Evolutionary conservation across 2,329 filamentous ascomycete species (phyloP).

Genomic region (Akanthomyces muscarius): DNA sequence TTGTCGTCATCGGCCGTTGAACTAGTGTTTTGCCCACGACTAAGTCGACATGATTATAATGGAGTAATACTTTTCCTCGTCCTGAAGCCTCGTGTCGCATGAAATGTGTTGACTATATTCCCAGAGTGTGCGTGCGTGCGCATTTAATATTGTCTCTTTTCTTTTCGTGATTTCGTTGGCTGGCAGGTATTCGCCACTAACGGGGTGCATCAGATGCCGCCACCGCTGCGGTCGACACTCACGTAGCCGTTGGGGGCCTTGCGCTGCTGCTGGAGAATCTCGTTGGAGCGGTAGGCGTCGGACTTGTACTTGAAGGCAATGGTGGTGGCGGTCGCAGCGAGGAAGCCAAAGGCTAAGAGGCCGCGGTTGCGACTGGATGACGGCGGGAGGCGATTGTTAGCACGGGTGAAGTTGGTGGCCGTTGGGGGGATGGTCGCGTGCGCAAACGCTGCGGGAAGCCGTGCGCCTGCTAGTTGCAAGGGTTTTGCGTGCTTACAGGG

Average conservation of each 20-base stretch:
- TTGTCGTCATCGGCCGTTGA: not conserved
- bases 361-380: conserved; percentile 35
- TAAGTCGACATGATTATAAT: not conserved
- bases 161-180: not conserved
- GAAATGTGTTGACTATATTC: not conserved
- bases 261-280: conserved; percentile 37
- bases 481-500: not conserved
- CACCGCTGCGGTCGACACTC: conserved; percentile 49
- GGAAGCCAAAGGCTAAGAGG: conserved; percentile 31
- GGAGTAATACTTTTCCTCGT: not conserved
- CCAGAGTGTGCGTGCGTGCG: not conserved
- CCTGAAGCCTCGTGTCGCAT: not conserved
- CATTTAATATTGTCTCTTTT: not conserved
- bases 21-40: not conserved
- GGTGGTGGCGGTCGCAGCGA: conserved; percentile 28
- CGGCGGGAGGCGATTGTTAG: not conserved
- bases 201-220: conserved; percentile 33
- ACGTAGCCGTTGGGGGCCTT: conserved; percentile 42
- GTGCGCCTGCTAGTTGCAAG: not conserved
- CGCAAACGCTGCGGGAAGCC: not conserved
- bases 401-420: not conserved
- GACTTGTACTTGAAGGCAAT: conserved; percentile 34
- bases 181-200: not conserved
- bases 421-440: conserved; percentile 2
- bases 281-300: conserved; percentile 37